Evolutionary conservation across 108 stramenopile genomes (phyloP).

Genomic region (Cyclotella sp.): DNA sequence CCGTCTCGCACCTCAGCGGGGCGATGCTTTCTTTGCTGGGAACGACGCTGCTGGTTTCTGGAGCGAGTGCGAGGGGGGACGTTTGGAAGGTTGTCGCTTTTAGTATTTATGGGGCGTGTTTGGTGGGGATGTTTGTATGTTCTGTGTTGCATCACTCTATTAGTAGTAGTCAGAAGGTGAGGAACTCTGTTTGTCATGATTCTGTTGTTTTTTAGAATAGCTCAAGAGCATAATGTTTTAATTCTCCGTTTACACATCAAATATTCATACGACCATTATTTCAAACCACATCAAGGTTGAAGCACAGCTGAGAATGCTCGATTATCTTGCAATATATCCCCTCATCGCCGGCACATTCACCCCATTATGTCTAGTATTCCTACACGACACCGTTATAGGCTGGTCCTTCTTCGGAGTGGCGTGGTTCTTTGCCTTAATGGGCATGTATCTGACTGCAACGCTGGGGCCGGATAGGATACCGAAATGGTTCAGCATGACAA

Average conservation of each 20-base stretch:
- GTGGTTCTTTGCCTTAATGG: conserved; percentile 65
- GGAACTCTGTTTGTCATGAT: not conserved
- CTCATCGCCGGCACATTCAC: conserved; percentile 87
- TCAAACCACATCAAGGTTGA: conserved; percentile 50
- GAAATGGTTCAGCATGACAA: conserved; percentile 81
- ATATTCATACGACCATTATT: no score
- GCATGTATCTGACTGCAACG: conserved; percentile 64
- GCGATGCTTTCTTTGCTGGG: conserved; percentile 65
- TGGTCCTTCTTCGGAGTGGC: conserved; percentile 80
- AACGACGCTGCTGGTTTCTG: conserved; percentile 59
- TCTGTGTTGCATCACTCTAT: conserved; percentile 79
- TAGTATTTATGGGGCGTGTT: conserved; percentile 65
- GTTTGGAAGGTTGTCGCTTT: conserved; percentile 85
- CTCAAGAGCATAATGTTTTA: no score
- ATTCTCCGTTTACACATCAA: no score
- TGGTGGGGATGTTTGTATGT: conserved; percentile 70
- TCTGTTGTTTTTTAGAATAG: not conserved
- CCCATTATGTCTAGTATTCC: conserved; percentile 78
- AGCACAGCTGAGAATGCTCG: conserved; percentile 65
- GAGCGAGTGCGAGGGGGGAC: conserved; percentile 30
- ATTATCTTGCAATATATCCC: conserved; percentile 84
- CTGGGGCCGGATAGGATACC: conserved; percentile 60
- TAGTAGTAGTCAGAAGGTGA: conserved; percentile 43
- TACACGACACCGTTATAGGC: conserved; percentile 66
- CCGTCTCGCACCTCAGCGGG: conserved; percentile 71